A percentile compares a stretch with the other conserved stretches of the same genome.
phyloP scores from a whole-genome alignment of 768 basidiomycete species.

The Mycena pura region DNA sequence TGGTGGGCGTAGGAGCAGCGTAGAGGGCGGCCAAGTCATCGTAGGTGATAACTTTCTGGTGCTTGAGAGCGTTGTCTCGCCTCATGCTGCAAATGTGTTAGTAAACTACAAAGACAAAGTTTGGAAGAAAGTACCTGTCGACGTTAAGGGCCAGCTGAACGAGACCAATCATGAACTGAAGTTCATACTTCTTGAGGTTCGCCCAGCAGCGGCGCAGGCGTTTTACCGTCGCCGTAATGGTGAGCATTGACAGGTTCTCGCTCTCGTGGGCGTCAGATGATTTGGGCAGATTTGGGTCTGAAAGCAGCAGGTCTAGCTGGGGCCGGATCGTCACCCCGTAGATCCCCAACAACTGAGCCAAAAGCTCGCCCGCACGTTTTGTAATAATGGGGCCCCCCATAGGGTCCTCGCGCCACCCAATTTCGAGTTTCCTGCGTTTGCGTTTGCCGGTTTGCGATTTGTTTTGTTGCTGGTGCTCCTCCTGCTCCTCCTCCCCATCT shows the following conservation, averaged over 20 bases:
- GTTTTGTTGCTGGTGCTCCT: not conserved
- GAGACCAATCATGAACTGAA: not conserved
- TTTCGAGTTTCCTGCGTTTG: not conserved
- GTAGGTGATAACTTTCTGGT: not conserved
- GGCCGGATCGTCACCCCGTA: not conserved
- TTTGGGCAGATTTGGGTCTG: not conserved
- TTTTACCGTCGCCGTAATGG: not conserved
- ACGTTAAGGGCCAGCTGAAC: slow-evolving; percentile 7
- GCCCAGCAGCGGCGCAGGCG: not conserved
- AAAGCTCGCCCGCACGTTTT: not conserved
- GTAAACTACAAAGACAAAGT: not conserved
- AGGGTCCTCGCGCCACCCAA: not conserved
- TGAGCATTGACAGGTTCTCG: too few relatives aligned
- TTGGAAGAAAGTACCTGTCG: not conserved
- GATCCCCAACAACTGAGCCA: not conserved
- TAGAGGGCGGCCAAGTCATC: not conserved
- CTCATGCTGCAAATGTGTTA: not conserved
- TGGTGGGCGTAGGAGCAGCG: not conserved
- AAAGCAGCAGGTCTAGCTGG: not conserved
- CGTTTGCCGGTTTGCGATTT: not conserved
- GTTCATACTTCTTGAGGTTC: not conserved
- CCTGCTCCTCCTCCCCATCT: not conserved
- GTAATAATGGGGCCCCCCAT: not conserved
- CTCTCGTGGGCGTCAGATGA: too few relatives aligned
- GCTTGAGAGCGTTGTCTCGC: not conserved